Evolutionary conservation across 805 yeast genomes (phyloP).

Genomic region (Debaryomyces castellii): DNA sequence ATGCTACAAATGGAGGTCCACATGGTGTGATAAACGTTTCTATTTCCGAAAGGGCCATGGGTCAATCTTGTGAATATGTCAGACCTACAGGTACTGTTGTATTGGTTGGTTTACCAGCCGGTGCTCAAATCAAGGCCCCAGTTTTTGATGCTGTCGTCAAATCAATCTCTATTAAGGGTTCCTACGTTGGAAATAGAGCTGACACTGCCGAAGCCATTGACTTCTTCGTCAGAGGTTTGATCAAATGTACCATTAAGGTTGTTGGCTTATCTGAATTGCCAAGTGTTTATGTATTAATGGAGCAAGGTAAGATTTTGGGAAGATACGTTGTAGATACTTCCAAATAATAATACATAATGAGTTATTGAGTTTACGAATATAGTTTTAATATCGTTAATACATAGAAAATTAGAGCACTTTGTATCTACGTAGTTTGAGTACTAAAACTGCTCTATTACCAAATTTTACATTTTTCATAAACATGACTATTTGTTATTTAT

Average conservation of each 20-base stretch:
- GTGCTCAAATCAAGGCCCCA: conserved; percentile 39
- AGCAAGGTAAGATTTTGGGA: conserved; percentile 42
- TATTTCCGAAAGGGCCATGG: conserved; percentile 50
- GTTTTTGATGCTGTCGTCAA: conserved; percentile 42
- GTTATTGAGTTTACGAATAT: background rate
- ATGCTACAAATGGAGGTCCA: conserved; percentile 60
- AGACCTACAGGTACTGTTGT: conserved; percentile 44
- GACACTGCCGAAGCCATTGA: conserved; percentile 46
- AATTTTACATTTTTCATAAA: too few relatives aligned
- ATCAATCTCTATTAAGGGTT: conserved; percentile 39
- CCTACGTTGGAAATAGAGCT: conserved; percentile 48
- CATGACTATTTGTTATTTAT: background rate
- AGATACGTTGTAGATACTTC: conserved; percentile 46
- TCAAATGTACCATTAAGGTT: conserved; percentile 41
- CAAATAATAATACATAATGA: conserved; percentile 17
- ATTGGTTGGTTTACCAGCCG: conserved; percentile 47
- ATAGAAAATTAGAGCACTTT: background rate
- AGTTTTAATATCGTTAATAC: background rate
- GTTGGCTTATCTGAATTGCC: conserved; percentile 43
- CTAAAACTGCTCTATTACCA: background rate
- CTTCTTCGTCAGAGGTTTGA: conserved; percentile 43
- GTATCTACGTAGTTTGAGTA: too few relatives aligned
- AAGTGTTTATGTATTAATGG: conserved; percentile 38
- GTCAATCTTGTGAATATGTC: conserved; percentile 43
- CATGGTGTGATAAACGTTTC: conserved; percentile 52